Base-by-base conservation (phyloP, 768 basidiomycete species). In the Hygrophorus russula region DNA sequence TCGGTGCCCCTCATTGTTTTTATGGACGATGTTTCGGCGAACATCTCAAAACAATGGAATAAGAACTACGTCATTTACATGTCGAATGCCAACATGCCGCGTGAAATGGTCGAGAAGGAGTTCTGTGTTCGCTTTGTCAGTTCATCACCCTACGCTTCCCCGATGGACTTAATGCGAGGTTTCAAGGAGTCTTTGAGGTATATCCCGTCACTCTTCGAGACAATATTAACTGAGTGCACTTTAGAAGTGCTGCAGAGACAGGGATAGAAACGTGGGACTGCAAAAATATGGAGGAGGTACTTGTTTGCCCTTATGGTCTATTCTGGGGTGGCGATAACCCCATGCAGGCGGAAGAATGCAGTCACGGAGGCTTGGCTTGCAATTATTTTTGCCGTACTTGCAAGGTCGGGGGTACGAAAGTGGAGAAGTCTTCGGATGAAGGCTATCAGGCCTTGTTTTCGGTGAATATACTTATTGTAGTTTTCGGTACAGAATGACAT, bases 21-120 rank as follows among this genome's bases (percentile, higher is more conserved):
- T 36, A 33, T 38, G 56, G 63, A 67, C 24, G 59, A 67, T 35
- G 52, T 67, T 0, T 67, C 57, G 0, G 65, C 56, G 0, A 66
- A 66, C 28, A 42, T 49, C 2, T 61, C 51, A 3, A 67, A 64
- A 32, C 63, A 65, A 18, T 68, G 62, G 59, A 63, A 68, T 29
- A 60, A 60, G 24, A 61, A 67, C 27, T 56, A 61, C 9, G 48
- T 56, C 0, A 42, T 56, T 0, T 69, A 67, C 15, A 47, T 64
- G 41, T 62, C 55, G 0, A 64, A 67, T 45, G 60, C 41, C 0
- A 46, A 36, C 5, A 27, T 69, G 0, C 62, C 61, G 2, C 47
- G 52, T 0, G 24, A 53, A 20, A 51, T 56, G 18, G 32, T 68
- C 0, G 58, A 69, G 30, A 56, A 64, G 24, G 60, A 62, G 30